Percentiles rank a stretch among this genome's conserved stretches.
Evolutionary conservation across 2,329 filamentous ascomycete species (phyloP).

Genomic region (Gnomoniopsis smithogilvyi): DNA sequence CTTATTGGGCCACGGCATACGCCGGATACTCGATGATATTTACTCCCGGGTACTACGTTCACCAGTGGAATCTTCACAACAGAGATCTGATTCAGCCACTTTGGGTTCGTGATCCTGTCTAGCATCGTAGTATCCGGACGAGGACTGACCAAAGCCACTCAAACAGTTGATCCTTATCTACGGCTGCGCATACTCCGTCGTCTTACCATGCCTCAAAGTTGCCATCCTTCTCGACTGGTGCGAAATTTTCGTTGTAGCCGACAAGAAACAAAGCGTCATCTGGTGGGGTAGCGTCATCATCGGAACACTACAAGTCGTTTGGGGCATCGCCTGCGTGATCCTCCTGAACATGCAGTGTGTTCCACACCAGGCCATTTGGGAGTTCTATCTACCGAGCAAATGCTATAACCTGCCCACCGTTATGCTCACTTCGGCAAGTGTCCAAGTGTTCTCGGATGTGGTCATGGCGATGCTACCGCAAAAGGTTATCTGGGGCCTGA

Average conservation of each 20-base stretch:
- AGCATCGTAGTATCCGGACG: background rate
- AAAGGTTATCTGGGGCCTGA: constrained; percentile 30
- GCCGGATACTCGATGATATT: constrained; percentile 21
- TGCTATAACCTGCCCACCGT: constrained; percentile 28
- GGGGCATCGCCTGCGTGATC: constrained; percentile 26
- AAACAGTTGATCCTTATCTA: constrained; percentile 29
- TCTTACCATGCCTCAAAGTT: constrained; percentile 36
- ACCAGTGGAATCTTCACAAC: constrained; percentile 30
- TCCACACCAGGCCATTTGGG: constrained; percentile 31
- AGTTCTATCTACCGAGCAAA: constrained; percentile 24
- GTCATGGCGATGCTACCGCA: constrained; percentile 33
- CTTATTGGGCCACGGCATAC: constrained; percentile 12
- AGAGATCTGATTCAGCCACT: constrained; percentile 24
- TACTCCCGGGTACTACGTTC: constrained; percentile 33
- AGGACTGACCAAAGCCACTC: background rate
- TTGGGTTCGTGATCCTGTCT: constrained; percentile 23
- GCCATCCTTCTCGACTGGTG: constrained; percentile 42
- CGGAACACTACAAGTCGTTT: constrained; percentile 28
- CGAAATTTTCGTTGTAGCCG: constrained; percentile 31
- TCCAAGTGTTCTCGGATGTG: constrained; percentile 31
- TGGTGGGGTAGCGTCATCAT: constrained; percentile 33
- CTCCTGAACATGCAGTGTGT: constrained; percentile 32
- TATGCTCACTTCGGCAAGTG: constrained; percentile 27
- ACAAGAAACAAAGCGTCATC: constrained; percentile 26
- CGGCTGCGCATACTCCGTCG: constrained; percentile 33